Percentiles rank a stretch among this genome's conserved stretches.
phyloP scores from a whole-genome alignment of 2,329 filamentous ascomycete species.

The Fusarium virguliforme region DNA sequence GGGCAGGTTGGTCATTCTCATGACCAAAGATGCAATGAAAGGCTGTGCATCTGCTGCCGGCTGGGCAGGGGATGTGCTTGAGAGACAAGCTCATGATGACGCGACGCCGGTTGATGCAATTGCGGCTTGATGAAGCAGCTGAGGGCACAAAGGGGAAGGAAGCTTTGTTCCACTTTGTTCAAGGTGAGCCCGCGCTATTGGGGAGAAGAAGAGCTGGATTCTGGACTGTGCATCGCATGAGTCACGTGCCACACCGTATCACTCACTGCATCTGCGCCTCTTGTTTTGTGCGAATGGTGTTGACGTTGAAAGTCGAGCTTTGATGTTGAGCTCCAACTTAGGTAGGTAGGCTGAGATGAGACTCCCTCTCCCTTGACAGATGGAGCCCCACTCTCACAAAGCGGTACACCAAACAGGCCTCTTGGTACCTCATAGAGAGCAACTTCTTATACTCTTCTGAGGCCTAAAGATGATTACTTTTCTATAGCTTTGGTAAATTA shows the following conservation, averaged over 20 bases:
- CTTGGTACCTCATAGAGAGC: no score
- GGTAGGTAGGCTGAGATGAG: constrained; percentile 12
- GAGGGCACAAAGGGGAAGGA: constrained; percentile 18
- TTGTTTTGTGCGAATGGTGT: not conserved
- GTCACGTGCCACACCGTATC: not conserved
- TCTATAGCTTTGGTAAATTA: no score
- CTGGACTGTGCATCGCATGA: not conserved
- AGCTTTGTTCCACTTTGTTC: constrained; percentile 30
- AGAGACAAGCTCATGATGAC: constrained; percentile 59
- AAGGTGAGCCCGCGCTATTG: constrained; percentile 18
- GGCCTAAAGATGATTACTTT: no score
- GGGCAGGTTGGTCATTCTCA: constrained; percentile 53
- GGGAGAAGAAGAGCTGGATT: not conserved
- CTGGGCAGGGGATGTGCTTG: constrained; percentile 68
- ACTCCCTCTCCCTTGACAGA: constrained; percentile 18
- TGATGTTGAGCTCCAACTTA: constrained; percentile 19
- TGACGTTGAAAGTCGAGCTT: constrained; percentile 13
- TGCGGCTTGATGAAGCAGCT: not conserved
- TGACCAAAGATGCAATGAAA: constrained; percentile 69
- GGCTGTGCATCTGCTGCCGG: constrained; percentile 64
- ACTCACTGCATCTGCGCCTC: not conserved
- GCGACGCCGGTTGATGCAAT: not conserved
- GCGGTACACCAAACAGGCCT: no score
- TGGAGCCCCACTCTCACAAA: constrained; percentile 20
- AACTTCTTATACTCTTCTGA: no score